Evolutionary conservation across 1,139 yeast species (phyloP).

Genomic region (Candida albicans): DNA sequence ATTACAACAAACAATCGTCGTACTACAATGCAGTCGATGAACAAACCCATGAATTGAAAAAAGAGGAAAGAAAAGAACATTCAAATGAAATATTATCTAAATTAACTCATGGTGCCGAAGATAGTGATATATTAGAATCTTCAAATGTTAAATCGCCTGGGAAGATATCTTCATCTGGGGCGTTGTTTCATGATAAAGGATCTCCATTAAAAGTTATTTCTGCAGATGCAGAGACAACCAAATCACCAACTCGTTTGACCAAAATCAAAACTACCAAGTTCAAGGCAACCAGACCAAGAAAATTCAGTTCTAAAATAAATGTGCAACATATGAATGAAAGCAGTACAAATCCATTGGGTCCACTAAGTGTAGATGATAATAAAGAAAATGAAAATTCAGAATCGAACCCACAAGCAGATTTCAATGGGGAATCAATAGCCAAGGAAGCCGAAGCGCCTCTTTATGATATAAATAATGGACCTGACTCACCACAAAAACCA

Average conservation of each 20-base stretch:
- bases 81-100: conserved; percentile 37
- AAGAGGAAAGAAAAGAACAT: conserved; percentile 38
- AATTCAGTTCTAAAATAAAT: conserved; percentile 31
- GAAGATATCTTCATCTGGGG: conserved; percentile 21
- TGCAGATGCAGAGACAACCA: conserved; percentile 11
- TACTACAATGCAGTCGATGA: conserved; percentile 25
- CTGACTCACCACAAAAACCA: conserved; percentile 2
- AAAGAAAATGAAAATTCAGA: conserved; percentile 8
- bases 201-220: conserved; percentile 33
- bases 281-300: conserved; percentile 49
- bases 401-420: conserved; percentile 11
- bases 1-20: background rate
- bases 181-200: conserved; percentile 37
- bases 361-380: conserved; percentile 32
- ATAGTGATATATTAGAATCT: conserved; percentile 22
- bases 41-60: conserved; percentile 33
- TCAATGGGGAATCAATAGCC: conserved; percentile 26
- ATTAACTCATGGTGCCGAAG: conserved; percentile 35
- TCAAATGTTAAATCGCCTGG: conserved; percentile 24
- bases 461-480: conserved; percentile 32
- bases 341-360: conserved; percentile 36
- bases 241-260: conserved; percentile 33
- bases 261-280: conserved; percentile 27
- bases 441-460: conserved; percentile 53
- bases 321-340: conserved; percentile 28